phyloP scores from a whole-genome alignment of 805 yeast species.

The Saccharomycopsis babjevae region DNA sequence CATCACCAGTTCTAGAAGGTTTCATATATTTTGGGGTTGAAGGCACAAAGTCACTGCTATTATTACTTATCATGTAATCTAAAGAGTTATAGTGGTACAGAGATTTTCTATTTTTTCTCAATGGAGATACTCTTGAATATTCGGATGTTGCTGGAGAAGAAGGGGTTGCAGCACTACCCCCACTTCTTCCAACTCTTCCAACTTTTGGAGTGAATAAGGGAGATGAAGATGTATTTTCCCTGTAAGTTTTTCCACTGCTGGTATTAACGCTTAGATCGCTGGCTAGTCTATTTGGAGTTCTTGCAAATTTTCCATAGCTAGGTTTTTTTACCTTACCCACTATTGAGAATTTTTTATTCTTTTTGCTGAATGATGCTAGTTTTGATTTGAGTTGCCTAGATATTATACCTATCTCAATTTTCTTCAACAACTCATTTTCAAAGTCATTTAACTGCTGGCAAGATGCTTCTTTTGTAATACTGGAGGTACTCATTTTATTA shows the following conservation, averaged over 20 bases:
- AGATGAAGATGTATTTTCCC: not conserved
- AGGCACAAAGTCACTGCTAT: not conserved
- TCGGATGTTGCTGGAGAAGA: not conserved
- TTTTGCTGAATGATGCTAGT: conserved; percentile 9
- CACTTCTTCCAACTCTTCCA: not conserved
- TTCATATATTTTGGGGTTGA: conserved; percentile 14
- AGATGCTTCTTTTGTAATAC: not conserved
- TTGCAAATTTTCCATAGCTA: not conserved
- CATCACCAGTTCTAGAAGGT: conserved; percentile 19
- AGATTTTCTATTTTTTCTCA: not conserved
- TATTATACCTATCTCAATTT: conserved; percentile 17
- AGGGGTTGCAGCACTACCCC: not conserved
- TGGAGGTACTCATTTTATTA: not conserved
- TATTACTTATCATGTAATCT: not conserved
- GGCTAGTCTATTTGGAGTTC: not conserved
- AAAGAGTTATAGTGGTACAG: not conserved
- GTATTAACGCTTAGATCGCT: not conserved
- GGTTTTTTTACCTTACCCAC: not conserved
- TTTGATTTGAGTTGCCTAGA: conserved; percentile 17
- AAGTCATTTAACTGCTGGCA: not conserved
- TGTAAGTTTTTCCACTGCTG: not conserved
- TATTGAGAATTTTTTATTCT: not conserved
- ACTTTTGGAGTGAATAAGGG: conserved; percentile 5
- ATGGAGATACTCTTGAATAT: conserved; percentile 3
- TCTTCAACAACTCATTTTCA: conserved; percentile 16